phyloP scores from a whole-genome alignment of 208 protist species.

The Zelonia costaricensis region DNA sequence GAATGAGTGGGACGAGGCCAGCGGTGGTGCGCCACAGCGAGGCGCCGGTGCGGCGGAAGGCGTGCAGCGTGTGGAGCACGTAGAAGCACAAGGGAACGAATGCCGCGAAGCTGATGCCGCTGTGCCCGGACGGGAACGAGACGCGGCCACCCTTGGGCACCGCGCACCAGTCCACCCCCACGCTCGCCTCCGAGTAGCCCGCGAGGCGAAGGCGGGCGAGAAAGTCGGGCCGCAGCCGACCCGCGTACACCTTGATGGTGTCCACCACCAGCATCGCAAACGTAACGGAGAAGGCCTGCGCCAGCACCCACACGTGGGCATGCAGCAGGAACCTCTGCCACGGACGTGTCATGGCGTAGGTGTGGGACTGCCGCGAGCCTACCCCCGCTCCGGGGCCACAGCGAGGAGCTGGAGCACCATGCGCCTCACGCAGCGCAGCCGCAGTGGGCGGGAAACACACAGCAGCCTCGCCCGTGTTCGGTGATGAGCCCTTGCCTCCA shows the following conservation, averaged over 20 bases:
- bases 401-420: neutral
- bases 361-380: neutral
- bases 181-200: conserved; percentile 1
- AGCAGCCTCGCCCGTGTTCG: neutral
- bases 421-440: neutral
- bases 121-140: conserved; percentile 92
- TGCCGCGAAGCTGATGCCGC: conserved; percentile 74
- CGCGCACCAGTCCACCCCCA: conserved; percentile 17
- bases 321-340: conserved; percentile 27
- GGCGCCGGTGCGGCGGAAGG: conserved; percentile 42
- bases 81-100: conserved; percentile 71
- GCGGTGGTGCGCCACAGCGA: conserved; percentile 37
- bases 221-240: conserved; percentile 68
- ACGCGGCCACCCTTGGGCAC: conserved; percentile 59
- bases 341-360: neutral
- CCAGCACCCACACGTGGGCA: conserved; percentile 58
- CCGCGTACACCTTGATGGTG: conserved; percentile 60
- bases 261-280: conserved; percentile 50
- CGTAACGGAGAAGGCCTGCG: conserved; percentile 47
- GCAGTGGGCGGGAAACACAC: neutral
- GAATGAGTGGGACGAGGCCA: conserved; percentile 41
- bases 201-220: conserved; percentile 36
- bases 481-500: neutral
- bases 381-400: neutral
- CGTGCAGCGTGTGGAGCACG: conserved; percentile 51